Conservation (phyloP, 1,284 basidiomycete genomes). For the Ganoderma resinaceum region DNA sequence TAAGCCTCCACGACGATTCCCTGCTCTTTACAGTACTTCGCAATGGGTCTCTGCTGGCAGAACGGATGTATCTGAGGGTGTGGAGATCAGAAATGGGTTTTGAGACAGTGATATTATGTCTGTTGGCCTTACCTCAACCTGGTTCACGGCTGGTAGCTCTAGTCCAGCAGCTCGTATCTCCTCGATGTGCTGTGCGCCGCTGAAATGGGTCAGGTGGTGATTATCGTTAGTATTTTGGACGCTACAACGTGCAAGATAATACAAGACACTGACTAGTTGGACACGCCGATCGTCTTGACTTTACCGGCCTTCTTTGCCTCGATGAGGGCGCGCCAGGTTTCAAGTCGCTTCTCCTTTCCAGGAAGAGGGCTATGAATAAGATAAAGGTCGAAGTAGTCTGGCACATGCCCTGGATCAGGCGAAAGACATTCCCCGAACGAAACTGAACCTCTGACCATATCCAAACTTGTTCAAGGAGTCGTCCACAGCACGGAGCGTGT, state of each 20-base stretch:
- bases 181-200: slow-evolving; percentile 77
- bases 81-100: background rate
- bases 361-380: slow-evolving; percentile 62
- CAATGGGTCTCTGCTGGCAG: slow-evolving; percentile 83
- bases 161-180: slow-evolving; percentile 70
- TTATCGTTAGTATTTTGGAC: background rate
- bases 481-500: slow-evolving; percentile 27
- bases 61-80: slow-evolving; percentile 74
- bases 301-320: slow-evolving; percentile 57
- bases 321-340: slow-evolving; percentile 52
- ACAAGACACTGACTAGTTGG: slow-evolving; percentile 55
- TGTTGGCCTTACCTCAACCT: slow-evolving; percentile 68
- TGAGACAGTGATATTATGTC: background rate
- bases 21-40: slow-evolving; percentile 73
- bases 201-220: slow-evolving; percentile 34
- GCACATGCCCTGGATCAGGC: background rate
- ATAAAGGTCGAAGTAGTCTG: slow-evolving; percentile 65
- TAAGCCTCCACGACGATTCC: slow-evolving; percentile 78
- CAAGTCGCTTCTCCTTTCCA: slow-evolving; percentile 50
- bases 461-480: slow-evolving; percentile 32
- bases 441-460: slow-evolving; percentile 21
- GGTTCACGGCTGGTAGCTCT: slow-evolving; percentile 79
- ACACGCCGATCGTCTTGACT: slow-evolving; percentile 64
- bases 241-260: background rate
- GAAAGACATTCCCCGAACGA: background rate